phyloP scores from a whole-genome alignment of 768 basidiomycete species.

The Butyriboletus loyo region DNA sequence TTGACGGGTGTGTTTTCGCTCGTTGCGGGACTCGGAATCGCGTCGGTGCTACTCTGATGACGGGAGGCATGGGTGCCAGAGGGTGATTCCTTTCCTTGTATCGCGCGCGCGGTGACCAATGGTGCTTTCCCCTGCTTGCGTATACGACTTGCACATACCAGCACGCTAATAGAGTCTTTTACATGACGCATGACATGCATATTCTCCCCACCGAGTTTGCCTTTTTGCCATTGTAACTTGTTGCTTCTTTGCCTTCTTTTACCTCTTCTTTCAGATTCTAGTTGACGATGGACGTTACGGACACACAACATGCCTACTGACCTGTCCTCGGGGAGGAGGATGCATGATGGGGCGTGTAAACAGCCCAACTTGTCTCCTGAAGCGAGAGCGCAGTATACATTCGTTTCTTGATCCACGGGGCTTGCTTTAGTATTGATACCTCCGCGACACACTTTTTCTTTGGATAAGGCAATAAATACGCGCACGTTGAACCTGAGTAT shows the following conservation, averaged over 20 bases:
- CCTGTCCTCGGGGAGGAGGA: conserved; percentile 10
- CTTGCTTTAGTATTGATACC: conserved; percentile 16
- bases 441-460: background rate
- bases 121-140: conserved; percentile 2
- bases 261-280: conserved; percentile 1
- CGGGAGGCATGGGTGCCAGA: background rate
- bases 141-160: conserved; percentile 16
- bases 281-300: conserved; percentile 24
- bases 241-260: background rate
- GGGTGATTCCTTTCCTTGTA: background rate
- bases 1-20: conserved; percentile 11
- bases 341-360: background rate
- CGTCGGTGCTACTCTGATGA: conserved; percentile 24
- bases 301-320: conserved; percentile 18
- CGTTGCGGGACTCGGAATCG: conserved; percentile 20
- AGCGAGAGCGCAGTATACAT: conserved; percentile 13
- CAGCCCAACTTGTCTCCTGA: background rate
- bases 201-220: background rate
- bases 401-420: conserved; percentile 14
- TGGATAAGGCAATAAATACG: background rate
- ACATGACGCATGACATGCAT: conserved; percentile 9
- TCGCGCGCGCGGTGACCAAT: background rate
- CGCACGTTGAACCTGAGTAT: background rate
- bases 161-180: conserved; percentile 19
- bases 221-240: conserved; percentile 1